Conservation (phyloP, 106 monocot genomes). For the Agapanthus africanus region DNA sequence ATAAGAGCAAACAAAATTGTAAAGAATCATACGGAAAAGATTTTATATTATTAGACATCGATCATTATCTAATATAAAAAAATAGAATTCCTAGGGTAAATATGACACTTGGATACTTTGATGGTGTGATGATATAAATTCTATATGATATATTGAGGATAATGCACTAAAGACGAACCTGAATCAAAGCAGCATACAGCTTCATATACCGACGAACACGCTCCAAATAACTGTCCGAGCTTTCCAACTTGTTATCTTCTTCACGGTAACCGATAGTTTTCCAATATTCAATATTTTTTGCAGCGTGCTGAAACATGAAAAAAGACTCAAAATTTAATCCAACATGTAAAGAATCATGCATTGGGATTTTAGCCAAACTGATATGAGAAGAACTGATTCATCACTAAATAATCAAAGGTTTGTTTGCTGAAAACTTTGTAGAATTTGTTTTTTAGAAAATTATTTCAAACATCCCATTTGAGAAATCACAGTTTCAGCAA, state of each 20-base stretch:
- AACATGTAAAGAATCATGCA: neutral
- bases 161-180: slow-evolving; percentile 32
- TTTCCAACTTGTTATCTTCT: slow-evolving; percentile 65
- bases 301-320: slow-evolving; percentile 20
- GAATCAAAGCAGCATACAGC: slow-evolving; percentile 74
- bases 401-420: neutral
- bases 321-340: neutral
- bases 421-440: neutral
- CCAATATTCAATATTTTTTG: slow-evolving; percentile 49
- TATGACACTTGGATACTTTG: neutral
- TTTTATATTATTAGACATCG: too few species aligned
- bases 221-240: slow-evolving; percentile 46
- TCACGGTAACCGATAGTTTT: slow-evolving; percentile 75
- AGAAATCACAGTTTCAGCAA: neutral
- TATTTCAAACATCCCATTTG: too few species aligned
- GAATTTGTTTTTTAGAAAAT: too few species aligned
- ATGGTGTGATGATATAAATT: neutral
- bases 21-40: too few species aligned
- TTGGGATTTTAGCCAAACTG: neutral
- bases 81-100: neutral
- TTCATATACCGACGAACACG: slow-evolving; percentile 62
- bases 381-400: neutral
- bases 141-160: neutral
- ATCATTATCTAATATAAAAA: too few species aligned
- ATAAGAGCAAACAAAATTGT: too few species aligned